Evolutionary conservation across 1,284 basidiomycete genomes (phyloP).

Genomic region (Moniliella sp.): DNA sequence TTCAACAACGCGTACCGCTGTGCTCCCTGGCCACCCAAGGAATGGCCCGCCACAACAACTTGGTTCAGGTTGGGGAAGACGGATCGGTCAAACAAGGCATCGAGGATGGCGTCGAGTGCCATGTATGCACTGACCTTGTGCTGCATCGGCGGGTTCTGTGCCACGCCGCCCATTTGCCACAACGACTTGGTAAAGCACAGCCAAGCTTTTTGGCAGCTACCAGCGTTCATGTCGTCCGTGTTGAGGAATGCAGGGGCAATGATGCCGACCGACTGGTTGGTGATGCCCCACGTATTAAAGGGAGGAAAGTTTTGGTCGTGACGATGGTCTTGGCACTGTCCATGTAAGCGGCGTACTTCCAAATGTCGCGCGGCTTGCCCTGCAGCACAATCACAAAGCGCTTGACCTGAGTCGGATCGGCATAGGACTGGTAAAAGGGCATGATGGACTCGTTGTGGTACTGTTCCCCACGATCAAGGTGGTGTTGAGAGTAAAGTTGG

Average conservation of each 20-base stretch:
- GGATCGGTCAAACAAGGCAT: slow-evolving; percentile 14
- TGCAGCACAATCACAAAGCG: slow-evolving; percentile 22
- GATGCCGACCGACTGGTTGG: slow-evolving; percentile 16
- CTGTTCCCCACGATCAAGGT: slow-evolving; percentile 5
- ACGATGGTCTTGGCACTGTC: too few relatives aligned
- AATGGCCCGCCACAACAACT: slow-evolving; percentile 19
- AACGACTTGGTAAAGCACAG: slow-evolving; percentile 13
- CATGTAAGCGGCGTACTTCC: slow-evolving; percentile 12
- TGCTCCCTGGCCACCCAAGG: slow-evolving; percentile 25
- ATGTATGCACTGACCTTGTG: slow-evolving; percentile 9
- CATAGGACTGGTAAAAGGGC: slow-evolving; percentile 16
- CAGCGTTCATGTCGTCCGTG: slow-evolving; percentile 7
- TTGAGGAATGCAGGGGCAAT: slow-evolving; percentile 20
- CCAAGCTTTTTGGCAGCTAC: slow-evolving; percentile 9
- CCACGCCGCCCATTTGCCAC: slow-evolving; percentile 18
- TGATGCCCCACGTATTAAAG: too few relatives aligned
- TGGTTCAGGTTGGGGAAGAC: slow-evolving; percentile 14
- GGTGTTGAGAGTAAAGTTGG: slow-evolving; percentile 16
- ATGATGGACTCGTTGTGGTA: too few relatives aligned
- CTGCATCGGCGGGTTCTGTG: slow-evolving; percentile 8
- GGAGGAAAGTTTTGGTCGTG: too few relatives aligned
- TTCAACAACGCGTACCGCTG: slow-evolving; percentile 15
- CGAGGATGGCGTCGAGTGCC: slow-evolving; percentile 14
- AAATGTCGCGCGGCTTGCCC: slow-evolving; percentile 23
- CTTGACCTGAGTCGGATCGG: slow-evolving; percentile 14